These are phyloP conservation scores for Populus tomentosa DNA, from an alignment of 441 rosid genomes.

Conservation along the genomic window DNA sequence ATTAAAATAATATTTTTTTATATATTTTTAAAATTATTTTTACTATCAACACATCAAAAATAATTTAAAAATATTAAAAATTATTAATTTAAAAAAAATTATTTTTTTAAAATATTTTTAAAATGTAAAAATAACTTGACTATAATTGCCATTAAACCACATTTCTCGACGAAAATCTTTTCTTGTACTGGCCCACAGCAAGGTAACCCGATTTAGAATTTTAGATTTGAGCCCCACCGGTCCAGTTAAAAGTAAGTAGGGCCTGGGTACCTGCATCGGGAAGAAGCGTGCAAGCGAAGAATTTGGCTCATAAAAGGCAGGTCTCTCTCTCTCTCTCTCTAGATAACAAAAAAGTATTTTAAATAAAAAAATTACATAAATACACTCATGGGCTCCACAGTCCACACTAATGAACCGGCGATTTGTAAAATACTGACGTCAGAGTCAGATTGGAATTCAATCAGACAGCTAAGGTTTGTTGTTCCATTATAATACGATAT, in stretches of 20 bases:
- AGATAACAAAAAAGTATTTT: not conserved
- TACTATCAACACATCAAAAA: too few species aligned
- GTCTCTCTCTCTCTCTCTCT: not conserved
- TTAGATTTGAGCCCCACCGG: not conserved
- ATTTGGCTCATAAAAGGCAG: not conserved
- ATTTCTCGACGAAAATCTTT: too few species aligned
- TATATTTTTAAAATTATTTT: too few species aligned
- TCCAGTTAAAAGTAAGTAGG: not conserved
- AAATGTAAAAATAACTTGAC: too few species aligned
- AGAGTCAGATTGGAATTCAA: conserved; percentile 4
- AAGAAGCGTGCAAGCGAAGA: conserved; percentile 10
- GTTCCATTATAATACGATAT: conserved; percentile 6
- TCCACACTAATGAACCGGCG: conserved; percentile 15
- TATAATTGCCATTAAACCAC: too few species aligned
- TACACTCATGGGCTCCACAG: not conserved
- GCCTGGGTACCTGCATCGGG: not conserved
- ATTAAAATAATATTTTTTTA: too few species aligned
- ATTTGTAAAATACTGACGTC: conserved; percentile 26
- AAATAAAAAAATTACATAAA: not conserved
- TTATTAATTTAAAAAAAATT: too few species aligned
- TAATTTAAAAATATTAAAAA: too few species aligned
- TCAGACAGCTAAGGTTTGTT: conserved; percentile 29
- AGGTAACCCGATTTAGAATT: too few species aligned
- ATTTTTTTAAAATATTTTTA: too few species aligned
- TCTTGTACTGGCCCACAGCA: too few species aligned